phyloP scores from a whole-genome alignment of 495 filamentous ascomycete species.

The Lepraria neglecta region DNA sequence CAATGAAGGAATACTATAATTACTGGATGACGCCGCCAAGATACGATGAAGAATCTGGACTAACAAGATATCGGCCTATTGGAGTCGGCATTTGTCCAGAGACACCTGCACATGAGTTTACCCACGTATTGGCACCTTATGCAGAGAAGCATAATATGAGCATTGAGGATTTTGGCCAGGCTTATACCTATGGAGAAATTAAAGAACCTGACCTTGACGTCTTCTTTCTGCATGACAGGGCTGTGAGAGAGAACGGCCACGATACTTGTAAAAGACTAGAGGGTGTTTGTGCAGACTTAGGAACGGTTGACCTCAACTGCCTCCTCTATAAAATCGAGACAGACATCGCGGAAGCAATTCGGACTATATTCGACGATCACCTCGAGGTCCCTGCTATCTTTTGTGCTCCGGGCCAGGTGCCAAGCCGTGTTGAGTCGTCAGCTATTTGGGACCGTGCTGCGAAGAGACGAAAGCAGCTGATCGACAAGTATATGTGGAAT shows the following conservation, averaged over 20 bases:
- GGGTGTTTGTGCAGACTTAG: slow-evolving; percentile 76
- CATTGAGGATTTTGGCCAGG: slow-evolving; percentile 74
- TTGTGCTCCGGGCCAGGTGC: slow-evolving; percentile 50
- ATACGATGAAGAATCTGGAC: slow-evolving; percentile 69
- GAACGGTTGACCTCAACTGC: slow-evolving; percentile 90
- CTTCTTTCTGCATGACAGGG: slow-evolving; percentile 92
- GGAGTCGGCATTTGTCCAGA: slow-evolving; percentile 89
- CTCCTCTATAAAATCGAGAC: slow-evolving; percentile 92
- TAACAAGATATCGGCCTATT: slow-evolving; percentile 77
- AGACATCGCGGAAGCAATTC: slow-evolving; percentile 81
- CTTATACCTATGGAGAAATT: slow-evolving; percentile 75
- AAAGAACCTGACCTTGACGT: slow-evolving; percentile 83
- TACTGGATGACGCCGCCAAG: slow-evolving; percentile 83
- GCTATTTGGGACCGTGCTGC: slow-evolving; percentile 82
- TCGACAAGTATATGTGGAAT: slow-evolving; percentile 89
- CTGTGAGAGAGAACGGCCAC: slow-evolving; percentile 93
- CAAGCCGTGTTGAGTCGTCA: slow-evolving; percentile 66
- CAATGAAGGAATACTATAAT: slow-evolving; percentile 92
- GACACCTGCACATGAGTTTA: slow-evolving; percentile 83
- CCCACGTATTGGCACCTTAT: slow-evolving; percentile 79
- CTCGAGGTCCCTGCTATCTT: slow-evolving; percentile 75
- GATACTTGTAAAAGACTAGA: slow-evolving; percentile 93
- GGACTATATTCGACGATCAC: slow-evolving; percentile 69
- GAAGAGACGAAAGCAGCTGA: slow-evolving; percentile 65
- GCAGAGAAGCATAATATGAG: slow-evolving; percentile 74